Evolutionary conservation across 192 early-diverging fungal genomes (phyloP), one percentile per base, ranked within the genome.

Genomic region (Backusella morwellensis): DNA sequence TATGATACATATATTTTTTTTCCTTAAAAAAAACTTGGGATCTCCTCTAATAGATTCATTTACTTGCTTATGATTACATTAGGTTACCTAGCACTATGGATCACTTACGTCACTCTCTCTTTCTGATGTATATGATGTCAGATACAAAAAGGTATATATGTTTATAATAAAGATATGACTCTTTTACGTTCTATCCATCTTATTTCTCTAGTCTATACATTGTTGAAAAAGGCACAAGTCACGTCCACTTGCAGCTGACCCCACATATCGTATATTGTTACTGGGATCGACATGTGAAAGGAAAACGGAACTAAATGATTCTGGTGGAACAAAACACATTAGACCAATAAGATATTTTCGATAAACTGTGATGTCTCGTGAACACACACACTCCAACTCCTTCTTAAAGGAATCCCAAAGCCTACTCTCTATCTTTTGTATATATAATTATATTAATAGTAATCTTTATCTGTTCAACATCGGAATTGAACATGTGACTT

Each of bases 381-480:
- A 4, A 63, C 12, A 63, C 21, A 21, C 21, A 21, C 23, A 26
- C 23, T 14, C 8, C 14, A 44, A 40, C 32, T 56, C 9, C 19
- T 21, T 54, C 6, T 54, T 54, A n/a, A 9, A 21, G 8, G 6
- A 21, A 56, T n/a, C 19, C 26, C 56, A 26, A 63, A 26, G 23
- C 56, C 56, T 14, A 32, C 26, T 29, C n/a, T 56, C n/a, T 17
- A 17, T 40, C 11, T 9, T 40, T 9, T 40, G 38, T 40, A 40
- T 40, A 40, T 40, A 40, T 1, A 40, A 32, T 0, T 32, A 32
- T 32, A 32, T 32, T 32, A 32, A 32, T 40, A 40, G 11, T 3
- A 54, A 15, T 63, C 26, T 23, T 63, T 63, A 63, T 63, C 56
- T 63, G 56, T 63, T 63, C 56, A 63, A 63, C 56, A 63, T 29